Conservation (phyloP, 2,329 filamentous ascomycete genomes). For the Pleurostoma richardsiae region DNA sequence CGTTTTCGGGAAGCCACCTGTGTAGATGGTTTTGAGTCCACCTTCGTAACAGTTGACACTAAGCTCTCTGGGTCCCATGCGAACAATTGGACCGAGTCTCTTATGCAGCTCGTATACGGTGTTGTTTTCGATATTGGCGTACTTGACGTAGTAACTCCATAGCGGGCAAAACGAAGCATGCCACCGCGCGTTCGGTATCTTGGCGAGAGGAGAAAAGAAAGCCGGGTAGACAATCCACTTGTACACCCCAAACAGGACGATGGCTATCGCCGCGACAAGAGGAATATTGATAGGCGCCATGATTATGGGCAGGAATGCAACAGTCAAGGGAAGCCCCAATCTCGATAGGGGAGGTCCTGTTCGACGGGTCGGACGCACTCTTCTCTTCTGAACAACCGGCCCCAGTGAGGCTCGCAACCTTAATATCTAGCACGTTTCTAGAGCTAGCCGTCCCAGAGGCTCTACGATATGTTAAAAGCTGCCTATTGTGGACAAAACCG, state of each 20-base stretch:
- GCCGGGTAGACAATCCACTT: slow-evolving; percentile 33
- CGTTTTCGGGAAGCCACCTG: slow-evolving; percentile 69
- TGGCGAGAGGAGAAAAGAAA: slow-evolving; percentile 58
- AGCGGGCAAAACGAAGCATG: slow-evolving; percentile 54
- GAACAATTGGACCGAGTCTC: slow-evolving; percentile 54
- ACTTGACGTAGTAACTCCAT: slow-evolving; percentile 67
- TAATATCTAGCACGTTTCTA: too few species aligned
- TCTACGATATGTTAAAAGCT: too few species aligned
- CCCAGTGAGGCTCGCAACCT: too few species aligned
- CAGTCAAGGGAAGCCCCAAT: too few species aligned
- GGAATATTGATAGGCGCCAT: not conserved
- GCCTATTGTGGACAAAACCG: too few species aligned
- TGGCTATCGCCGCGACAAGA: not conserved
- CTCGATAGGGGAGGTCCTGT: too few species aligned
- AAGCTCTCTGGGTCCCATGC: slow-evolving; percentile 61
- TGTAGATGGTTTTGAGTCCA: slow-evolving; percentile 60
- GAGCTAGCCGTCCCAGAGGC: too few species aligned
- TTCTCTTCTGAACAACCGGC: too few species aligned
- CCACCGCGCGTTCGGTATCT: slow-evolving; percentile 66
- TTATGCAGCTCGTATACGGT: slow-evolving; percentile 57
- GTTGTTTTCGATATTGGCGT: slow-evolving; percentile 54
- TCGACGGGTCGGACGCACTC: too few species aligned
- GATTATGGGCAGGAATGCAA: too few species aligned
- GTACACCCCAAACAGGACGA: slow-evolving; percentile 13
- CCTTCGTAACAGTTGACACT: slow-evolving; percentile 64